Evolutionary conservation across 805 yeast species (phyloP), one percentile per base, ranked within the genome.

Genomic region (Starmera dryadoides): DNA sequence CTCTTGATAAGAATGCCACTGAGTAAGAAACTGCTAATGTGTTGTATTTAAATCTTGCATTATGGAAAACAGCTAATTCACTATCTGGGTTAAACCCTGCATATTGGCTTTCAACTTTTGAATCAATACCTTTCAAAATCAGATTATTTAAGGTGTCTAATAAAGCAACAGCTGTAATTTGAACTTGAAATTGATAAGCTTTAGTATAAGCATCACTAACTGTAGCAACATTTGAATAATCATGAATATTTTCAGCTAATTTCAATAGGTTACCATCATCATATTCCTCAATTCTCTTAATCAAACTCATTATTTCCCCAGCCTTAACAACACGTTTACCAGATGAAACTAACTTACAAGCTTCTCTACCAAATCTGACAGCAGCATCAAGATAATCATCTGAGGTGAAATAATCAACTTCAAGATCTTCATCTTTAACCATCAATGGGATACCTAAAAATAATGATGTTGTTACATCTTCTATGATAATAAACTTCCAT

Each of bases 381-480:
- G 48, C 22, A 9, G 39, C 38, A 10, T 42, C 39, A 12, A 37
- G 16, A 3, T 35, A n/a, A 3, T 31, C 8, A 2, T 39, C 35
- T 8, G 32, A 5, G 20, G 33, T 26, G 3, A 41, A 17, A 10
- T 38, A 14, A 1, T 25, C 19, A 4, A 38, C 33, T 25, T 44
- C 35, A 9, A 48, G 30, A 18, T 30, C 41, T 1, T 45, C 41
- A 10, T 52, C 54, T 12, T 42, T 48, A 14, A 55, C 42, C 2
- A 47, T 26, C 33, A 50, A 22, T 3, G 58, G 59, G 4, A 49
- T 18, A 8, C 59, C 59, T 20, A 47, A 22, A 6, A 40, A 21
- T 18, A 53, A 37, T 0, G 57, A 45, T 5, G 45, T 2, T 11
- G 38, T 26, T 1, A 51, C 40, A 36, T 55, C 59, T 17, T 38